Evolutionary conservation across 306 rosid species (phyloP).

Genomic region (Vigna reflexopilosa): DNA sequence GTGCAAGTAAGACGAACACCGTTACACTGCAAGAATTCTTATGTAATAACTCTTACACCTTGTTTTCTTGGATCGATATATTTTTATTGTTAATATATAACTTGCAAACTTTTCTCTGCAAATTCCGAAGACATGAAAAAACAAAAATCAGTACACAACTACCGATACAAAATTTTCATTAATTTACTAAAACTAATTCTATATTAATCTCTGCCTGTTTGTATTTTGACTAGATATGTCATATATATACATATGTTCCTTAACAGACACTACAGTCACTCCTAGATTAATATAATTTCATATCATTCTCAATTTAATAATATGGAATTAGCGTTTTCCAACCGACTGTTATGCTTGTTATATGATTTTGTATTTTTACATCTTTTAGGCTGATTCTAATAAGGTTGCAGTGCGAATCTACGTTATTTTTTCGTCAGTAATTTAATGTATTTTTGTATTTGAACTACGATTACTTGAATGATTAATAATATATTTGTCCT

Average conservation of each 20-base stretch:
- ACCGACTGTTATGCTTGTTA: no score
- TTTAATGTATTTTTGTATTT: no score
- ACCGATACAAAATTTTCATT: background rate
- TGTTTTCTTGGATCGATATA: background rate
- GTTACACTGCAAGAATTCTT: background rate
- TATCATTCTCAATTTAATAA: no score
- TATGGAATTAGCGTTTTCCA: no score
- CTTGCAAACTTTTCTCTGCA: background rate
- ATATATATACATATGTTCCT: no score
- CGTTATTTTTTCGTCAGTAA: no score
- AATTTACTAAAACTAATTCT: background rate
- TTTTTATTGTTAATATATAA: background rate
- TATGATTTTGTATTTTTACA: no score
- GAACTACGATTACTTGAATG: background rate
- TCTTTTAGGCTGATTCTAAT: no score
- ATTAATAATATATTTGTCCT: background rate
- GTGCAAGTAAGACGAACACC: background rate
- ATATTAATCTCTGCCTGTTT: background rate
- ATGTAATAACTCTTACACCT: background rate
- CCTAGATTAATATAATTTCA: no score
- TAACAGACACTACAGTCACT: no score
- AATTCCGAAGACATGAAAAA: constrained; percentile 23
- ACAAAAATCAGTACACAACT: background rate
- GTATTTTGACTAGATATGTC: background rate
- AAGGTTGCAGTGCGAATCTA: no score